Conservation (phyloP, 2,329 filamentous ascomycete genomes). For the Mycosphaerella sp. region DNA sequence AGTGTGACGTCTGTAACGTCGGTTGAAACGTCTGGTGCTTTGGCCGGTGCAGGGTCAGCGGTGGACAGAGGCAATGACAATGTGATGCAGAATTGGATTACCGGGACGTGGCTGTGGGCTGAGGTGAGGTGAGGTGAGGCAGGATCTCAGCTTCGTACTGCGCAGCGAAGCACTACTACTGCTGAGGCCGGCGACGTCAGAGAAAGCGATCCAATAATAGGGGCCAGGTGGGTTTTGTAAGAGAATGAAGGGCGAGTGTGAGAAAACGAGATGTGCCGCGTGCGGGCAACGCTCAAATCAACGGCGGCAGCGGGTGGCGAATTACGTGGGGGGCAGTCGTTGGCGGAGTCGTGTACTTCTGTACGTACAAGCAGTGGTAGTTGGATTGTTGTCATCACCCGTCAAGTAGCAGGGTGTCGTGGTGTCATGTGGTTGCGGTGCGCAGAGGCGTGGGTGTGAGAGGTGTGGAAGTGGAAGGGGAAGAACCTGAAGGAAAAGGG, state of each 20-base stretch:
- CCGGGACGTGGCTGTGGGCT: not conserved
- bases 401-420: not conserved
- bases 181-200: no score
- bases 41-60: slow-evolving; percentile 1
- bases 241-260: no score
- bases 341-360: no score
- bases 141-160: not conserved
- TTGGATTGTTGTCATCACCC: not conserved
- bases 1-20: not conserved
- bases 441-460: not conserved
- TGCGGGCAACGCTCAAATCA: no score
- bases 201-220: no score
- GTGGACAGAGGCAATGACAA: not conserved
- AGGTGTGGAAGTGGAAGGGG: not conserved
- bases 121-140: slow-evolving; percentile 2
- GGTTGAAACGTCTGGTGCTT: slow-evolving; percentile 6
- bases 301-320: no score
- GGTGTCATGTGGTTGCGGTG: not conserved
- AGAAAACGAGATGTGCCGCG: no score
- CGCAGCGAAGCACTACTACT: no score
- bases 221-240: no score
- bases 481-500: no score
- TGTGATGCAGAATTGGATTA: slow-evolving; percentile 1
- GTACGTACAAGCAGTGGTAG: not conserved
- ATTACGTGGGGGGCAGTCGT: no score